Base-by-base conservation (phyloP, 116 monocot genomes). In the Trichopus zeylanicus region DNA sequence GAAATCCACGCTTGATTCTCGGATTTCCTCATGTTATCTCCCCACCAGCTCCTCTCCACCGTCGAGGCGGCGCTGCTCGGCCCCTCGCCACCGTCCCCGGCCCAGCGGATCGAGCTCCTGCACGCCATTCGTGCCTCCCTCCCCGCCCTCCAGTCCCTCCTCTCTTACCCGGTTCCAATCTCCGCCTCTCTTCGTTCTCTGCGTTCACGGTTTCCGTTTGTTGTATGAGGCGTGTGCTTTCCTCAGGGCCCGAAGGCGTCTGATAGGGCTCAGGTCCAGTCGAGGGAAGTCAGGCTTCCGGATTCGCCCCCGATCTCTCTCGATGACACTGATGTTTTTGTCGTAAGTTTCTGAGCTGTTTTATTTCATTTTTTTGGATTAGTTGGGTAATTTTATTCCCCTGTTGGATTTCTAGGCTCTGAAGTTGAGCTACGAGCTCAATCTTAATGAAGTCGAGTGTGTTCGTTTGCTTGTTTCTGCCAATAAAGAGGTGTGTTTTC, bases 361-460 rank as follows among this genome's bases (percentile, higher is more conserved):
- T 35, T 10, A 16, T 2, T 48, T 48, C 48, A 11, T 37, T 37
- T 37, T 37, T 37, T 37, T 37, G 37, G 37, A 15, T n/a, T n/a
- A n/a, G n/a, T n/a, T n/a, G n/a, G n/a, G n/a, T n/a, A n/a, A n/a
- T n/a, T n/a, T n/a, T n/a, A n/a, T n/a, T n/a, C n/a, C n/a, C n/a
- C n/a, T n/a, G n/a, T n/a, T n/a, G 34, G 32, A 56, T 55, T 34
- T 65, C 16, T 63, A 98, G 97, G 91, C 97, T 27, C 57, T 88
- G 47, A 98, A 98, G 58, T 67, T 98, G 78, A 98, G 97, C 53
- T 91, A 91, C 46, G 97, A 98, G 52, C 84, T 98, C 42, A 74
- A 91, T 76, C 82, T 98, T 31, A 98, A 98, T 71, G 97, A 98
- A 73, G 78, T 98, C 53, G 85, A 91, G 48, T 98, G 97, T 67